Conservation (phyloP, 179 eudicot genomes). For the Pouteria campechiana region DNA sequence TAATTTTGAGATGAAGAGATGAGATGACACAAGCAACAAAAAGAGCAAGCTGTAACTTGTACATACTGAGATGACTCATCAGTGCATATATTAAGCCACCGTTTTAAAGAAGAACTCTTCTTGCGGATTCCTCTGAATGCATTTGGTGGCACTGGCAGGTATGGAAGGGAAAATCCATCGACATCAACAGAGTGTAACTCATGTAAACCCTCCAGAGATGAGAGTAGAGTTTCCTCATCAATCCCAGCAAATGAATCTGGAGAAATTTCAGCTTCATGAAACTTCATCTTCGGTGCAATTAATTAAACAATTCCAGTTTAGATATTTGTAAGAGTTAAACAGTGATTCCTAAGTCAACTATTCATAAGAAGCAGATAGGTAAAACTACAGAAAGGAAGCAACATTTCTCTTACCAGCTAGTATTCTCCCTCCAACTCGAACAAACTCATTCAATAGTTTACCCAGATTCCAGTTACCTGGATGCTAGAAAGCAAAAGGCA, state of each 20-base stretch:
- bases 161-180: constrained; percentile 32
- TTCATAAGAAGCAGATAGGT: too few relatives aligned
- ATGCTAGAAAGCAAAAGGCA: constrained; percentile 30
- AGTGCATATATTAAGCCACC: constrained; percentile 85
- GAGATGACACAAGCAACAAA: not conserved
- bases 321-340: too few relatives aligned
- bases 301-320: too few relatives aligned
- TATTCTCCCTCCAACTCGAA: constrained; percentile 38
- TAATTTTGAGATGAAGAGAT: not conserved
- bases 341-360: too few relatives aligned
- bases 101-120: constrained; percentile 64
- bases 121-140: constrained; percentile 71
- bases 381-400: constrained; percentile 1
- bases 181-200: constrained; percentile 27
- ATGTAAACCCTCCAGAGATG: constrained; percentile 47
- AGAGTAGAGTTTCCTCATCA: constrained; percentile 42
- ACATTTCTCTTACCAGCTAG: constrained; percentile 42
- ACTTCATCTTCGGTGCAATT: too few relatives aligned
- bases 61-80: constrained; percentile 70
- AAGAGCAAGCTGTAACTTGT: not conserved
- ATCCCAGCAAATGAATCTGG: constrained; percentile 60
- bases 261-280: constrained; percentile 3
- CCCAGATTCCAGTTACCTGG: constrained; percentile 68
- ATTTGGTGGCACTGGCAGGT: constrained; percentile 73
- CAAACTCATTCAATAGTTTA: constrained; percentile 58